A percentile compares a stretch with the other conserved stretches of the same genome.
Evolutionary conservation across 345 rosid species (phyloP).

Genomic region (Dimocarpus longan): DNA sequence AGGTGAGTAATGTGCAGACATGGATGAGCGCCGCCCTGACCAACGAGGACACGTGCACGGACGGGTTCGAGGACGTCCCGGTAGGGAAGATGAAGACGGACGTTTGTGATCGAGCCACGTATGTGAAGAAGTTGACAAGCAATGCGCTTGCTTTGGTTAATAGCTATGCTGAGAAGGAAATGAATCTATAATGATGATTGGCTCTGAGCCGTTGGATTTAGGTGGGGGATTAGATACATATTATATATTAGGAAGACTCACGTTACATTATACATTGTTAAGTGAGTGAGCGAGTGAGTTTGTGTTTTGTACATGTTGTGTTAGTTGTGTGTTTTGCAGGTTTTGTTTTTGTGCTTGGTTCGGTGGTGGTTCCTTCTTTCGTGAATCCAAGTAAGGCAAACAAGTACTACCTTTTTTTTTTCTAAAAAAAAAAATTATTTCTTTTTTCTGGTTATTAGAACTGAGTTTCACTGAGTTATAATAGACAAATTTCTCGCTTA

Average conservation of each 20-base stretch:
- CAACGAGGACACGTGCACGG: constrained; percentile 83
- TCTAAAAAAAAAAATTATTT: too few relatives aligned
- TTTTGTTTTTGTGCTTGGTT: neutral
- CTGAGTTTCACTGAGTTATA: too few relatives aligned
- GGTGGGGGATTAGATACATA: neutral
- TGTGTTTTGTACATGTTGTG: constrained; percentile 1
- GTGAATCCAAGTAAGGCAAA: neutral
- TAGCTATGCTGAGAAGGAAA: constrained; percentile 53
- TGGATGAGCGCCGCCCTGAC: constrained; percentile 97
- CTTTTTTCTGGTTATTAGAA: too few relatives aligned
- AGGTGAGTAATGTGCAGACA: constrained; percentile 82
- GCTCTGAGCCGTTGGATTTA: neutral
- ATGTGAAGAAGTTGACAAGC: constrained; percentile 69
- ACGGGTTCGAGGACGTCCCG: constrained; percentile 67
- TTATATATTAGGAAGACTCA: neutral
- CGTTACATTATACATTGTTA: neutral
- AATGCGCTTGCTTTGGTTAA: constrained; percentile 82
- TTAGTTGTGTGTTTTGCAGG: neutral
- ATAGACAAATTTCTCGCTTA: too few relatives aligned
- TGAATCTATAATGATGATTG: constrained; percentile 21
- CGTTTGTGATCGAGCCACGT: constrained; percentile 42
- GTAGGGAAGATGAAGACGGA: constrained; percentile 53
- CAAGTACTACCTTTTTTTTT: neutral
- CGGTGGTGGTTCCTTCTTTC: neutral
- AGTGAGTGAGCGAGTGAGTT: neutral